Evolutionary conservation across 2,329 filamentous ascomycete genomes (phyloP).

Genomic region (Septoria petroselini): DNA sequence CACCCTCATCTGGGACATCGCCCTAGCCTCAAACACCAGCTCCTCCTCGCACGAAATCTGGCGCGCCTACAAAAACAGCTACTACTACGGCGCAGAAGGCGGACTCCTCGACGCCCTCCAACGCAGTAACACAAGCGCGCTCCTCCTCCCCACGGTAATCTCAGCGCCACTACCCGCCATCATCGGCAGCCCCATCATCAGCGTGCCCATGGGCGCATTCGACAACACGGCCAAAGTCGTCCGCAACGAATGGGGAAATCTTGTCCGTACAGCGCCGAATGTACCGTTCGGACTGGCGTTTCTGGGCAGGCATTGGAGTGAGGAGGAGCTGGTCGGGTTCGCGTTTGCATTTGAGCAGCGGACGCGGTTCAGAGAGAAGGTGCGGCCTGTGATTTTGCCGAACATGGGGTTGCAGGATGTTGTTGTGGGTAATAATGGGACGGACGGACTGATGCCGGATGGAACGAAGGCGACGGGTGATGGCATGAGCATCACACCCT

Average conservation of each 20-base stretch:
- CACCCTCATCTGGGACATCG: conserved; percentile 11
- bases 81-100: conserved; percentile 4
- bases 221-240: background rate
- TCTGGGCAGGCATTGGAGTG: conserved; percentile 8
- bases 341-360: conserved; percentile 15
- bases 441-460: no score
- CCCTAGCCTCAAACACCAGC: background rate
- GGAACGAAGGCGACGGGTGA: no score
- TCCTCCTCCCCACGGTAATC: conserved; percentile 6
- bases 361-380: conserved; percentile 1
- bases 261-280: background rate
- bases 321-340: conserved; percentile 7
- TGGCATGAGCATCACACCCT: no score
- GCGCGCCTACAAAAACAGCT: conserved; percentile 7
- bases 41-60: conserved; percentile 6
- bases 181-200: conserved; percentile 11
- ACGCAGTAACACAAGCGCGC: conserved; percentile 5
- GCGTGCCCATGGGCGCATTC: conserved; percentile 9
- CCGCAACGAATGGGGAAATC: background rate
- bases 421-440: background rate
- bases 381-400: conserved; percentile 6
- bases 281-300: conserved; percentile 12
- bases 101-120: conserved; percentile 8
- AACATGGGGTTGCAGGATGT: background rate
- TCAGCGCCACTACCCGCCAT: conserved; percentile 1